Evolutionary conservation across 257 asterid genomes (phyloP), one percentile per base, ranked within the genome.

Genomic region (Forsythia viridissima): DNA sequence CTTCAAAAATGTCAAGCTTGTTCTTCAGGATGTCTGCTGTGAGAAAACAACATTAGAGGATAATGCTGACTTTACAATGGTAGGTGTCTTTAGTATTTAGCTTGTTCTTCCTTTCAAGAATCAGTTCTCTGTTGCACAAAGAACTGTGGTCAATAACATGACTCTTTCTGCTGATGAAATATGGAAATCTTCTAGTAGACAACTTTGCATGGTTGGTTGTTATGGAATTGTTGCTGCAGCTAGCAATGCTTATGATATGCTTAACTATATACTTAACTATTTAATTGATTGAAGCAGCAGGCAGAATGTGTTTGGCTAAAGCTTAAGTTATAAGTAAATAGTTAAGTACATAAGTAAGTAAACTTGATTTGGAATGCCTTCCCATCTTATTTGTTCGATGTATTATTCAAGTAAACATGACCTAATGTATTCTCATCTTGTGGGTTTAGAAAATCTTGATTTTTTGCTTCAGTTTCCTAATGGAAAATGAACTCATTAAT

Each of bases 171-270:
- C 96, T 21, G 98, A 93, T 84, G 98, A 97, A 69, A 86, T 91
- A 18, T 93, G 98, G 98, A 85, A 89, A 65, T 80, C 97, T 76
- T 89, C 96, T 6, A 89, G 86, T 79, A 97, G 98, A 79, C 97
- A 92, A 84, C 91, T 94, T 73, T 94, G 98, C 86, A 94, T 94
- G 98, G 80, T 92, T 75, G 97, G 95, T 51, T 94, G 97, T 80
- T 78, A 71, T 4, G 91, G 89, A 39, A 73, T 72, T 72, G 76
- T 51, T 42, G 84, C 80, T 86, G 71, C 74, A 18, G 85, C 84
- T 65, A 80, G 72, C 39, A 55, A 44, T 78, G 80, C 51, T 34
- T 93, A 97, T 78, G 81, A 80, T 79, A 24, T 24, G 24, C 24
- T 24, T 24, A 24, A 24, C 24, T 24, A 24, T 24, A 24, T 24